Conservation (phyloP, 2,329 filamentous ascomycete species). For the Capronia americana region DNA sequence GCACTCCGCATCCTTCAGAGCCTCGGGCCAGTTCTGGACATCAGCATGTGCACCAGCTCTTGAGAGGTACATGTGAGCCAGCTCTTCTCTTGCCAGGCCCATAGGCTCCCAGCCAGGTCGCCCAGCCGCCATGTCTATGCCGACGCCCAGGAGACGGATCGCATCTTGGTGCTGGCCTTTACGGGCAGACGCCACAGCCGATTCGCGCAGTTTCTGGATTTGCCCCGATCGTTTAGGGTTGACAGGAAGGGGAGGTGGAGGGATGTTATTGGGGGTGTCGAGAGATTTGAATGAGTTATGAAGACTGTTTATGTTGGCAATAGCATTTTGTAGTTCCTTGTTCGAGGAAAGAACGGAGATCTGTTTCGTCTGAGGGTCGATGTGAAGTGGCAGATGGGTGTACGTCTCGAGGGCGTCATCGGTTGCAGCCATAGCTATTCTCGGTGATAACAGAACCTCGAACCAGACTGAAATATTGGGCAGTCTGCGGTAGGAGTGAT, state of each 20-base stretch:
- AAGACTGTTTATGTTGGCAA: constrained; percentile 76
- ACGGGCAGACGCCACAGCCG: constrained; percentile 81
- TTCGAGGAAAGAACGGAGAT: constrained; percentile 63
- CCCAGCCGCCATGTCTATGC: constrained; percentile 83
- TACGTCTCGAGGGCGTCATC: constrained; percentile 57
- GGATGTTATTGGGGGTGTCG: constrained; percentile 67
- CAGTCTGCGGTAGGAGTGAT: not conserved
- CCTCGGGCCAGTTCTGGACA: constrained; percentile 81
- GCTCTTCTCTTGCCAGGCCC: constrained; percentile 82
- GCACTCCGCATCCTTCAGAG: constrained; percentile 82
- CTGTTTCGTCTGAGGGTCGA: constrained; percentile 83
- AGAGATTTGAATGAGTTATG: constrained; percentile 75
- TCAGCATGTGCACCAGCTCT: constrained; percentile 90
- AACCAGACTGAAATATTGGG: not conserved
- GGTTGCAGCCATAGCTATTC: constrained; percentile 35
- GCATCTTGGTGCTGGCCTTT: constrained; percentile 78
- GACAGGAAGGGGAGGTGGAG: constrained; percentile 85
- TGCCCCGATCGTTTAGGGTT: constrained; percentile 90
- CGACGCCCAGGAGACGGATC: constrained; percentile 80
- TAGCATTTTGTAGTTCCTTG: constrained; percentile 64
- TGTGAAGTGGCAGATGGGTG: constrained; percentile 77
- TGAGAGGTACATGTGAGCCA: constrained; percentile 80
- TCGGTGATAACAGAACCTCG: not conserved
- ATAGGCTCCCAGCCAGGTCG: constrained; percentile 88
- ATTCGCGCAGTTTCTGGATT: constrained; percentile 88